phyloP scores from a whole-genome alignment of 495 filamentous ascomycete genomes.

The Ascobolus immersus region DNA sequence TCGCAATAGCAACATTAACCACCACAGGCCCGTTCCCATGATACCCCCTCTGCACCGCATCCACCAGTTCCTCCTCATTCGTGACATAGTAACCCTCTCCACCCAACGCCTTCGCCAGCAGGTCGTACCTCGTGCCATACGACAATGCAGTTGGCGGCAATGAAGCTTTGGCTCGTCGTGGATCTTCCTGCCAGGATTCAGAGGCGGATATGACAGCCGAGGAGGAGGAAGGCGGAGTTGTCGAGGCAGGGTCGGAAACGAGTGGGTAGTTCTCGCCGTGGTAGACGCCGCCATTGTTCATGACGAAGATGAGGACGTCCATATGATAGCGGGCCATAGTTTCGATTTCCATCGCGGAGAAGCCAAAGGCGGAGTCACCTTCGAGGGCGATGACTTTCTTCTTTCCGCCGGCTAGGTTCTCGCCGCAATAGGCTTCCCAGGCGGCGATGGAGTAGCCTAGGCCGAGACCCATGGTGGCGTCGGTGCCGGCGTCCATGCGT shows the following conservation, averaged over 20 bases:
- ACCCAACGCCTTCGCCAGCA: constrained; percentile 31
- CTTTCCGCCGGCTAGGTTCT: constrained; percentile 2
- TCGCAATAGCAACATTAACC: constrained; percentile 36
- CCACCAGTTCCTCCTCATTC: constrained; percentile 27
- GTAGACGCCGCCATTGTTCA: constrained; percentile 42
- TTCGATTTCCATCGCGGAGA: constrained; percentile 37
- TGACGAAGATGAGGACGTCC: constrained; percentile 34
- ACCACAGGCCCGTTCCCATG: constrained; percentile 24
- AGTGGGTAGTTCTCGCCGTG: constrained; percentile 25
- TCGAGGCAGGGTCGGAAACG: no score
- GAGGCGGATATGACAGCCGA: background rate
- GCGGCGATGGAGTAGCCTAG: constrained; percentile 39
- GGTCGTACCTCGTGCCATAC: constrained; percentile 33
- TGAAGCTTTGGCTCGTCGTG: constrained; percentile 12
- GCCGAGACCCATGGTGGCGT: constrained; percentile 45
- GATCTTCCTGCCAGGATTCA: constrained; percentile 13
- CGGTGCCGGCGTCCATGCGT: constrained; percentile 36
- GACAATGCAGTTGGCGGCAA: constrained; percentile 30
- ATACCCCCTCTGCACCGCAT: constrained; percentile 28
- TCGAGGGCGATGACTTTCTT: constrained; percentile 39
- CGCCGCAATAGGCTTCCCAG: constrained; percentile 31
- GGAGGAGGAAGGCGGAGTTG: constrained; percentile 10
- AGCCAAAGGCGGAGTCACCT: constrained; percentile 38
- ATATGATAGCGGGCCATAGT: constrained; percentile 38
- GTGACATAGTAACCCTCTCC: constrained; percentile 29